These are phyloP conservation scores for Zizania palustris DNA, from an alignment of 202 grass and related monocot species.

Conservation along the genomic window DNA sequence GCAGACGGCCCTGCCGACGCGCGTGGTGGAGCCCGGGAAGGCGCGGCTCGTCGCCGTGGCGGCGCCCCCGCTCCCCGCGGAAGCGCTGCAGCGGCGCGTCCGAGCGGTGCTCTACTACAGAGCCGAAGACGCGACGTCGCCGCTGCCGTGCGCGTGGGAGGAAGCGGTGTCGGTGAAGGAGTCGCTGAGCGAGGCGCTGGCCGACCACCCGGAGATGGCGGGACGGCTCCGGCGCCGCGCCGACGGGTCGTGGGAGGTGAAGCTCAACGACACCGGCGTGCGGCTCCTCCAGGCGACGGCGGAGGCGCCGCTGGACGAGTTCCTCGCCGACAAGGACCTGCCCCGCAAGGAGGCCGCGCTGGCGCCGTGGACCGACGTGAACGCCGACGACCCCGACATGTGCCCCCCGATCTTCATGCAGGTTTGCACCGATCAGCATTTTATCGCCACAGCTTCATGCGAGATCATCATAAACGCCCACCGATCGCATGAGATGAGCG, in stretches of 20 bases:
- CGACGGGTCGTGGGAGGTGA: slow-evolving; percentile 80
- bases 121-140: slow-evolving; percentile 15
- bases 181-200: slow-evolving; percentile 64
- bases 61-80: slow-evolving; percentile 18
- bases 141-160: slow-evolving; percentile 40
- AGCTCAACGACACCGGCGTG: slow-evolving; percentile 81
- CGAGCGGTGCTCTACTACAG: slow-evolving; percentile 80
- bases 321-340: slow-evolving; percentile 45
- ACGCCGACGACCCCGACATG: slow-evolving; percentile 57
- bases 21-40: slow-evolving; percentile 40
- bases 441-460: too few relatives aligned
- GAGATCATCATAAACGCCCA: background rate
- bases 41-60: slow-evolving; percentile 49
- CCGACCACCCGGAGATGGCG: slow-evolving; percentile 71
- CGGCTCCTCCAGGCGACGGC: slow-evolving; percentile 68
- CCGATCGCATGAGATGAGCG: too few relatives aligned
- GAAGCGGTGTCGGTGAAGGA: slow-evolving; percentile 70
- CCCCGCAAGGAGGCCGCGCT: slow-evolving; percentile 46
- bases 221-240: slow-evolving; percentile 69
- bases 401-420: slow-evolving; percentile 70
- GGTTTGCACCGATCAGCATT: slow-evolving; percentile 19
- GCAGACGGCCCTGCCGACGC: slow-evolving; percentile 69
- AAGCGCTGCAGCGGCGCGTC: slow-evolving; percentile 51
- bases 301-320: slow-evolving; percentile 65
- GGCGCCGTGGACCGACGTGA: slow-evolving; percentile 64